Percentiles rank a stretch among this genome's conserved stretches.
phyloP scores from a whole-genome alignment of 2,329 filamentous ascomycete genomes.

The Mariannaea elegans region DNA sequence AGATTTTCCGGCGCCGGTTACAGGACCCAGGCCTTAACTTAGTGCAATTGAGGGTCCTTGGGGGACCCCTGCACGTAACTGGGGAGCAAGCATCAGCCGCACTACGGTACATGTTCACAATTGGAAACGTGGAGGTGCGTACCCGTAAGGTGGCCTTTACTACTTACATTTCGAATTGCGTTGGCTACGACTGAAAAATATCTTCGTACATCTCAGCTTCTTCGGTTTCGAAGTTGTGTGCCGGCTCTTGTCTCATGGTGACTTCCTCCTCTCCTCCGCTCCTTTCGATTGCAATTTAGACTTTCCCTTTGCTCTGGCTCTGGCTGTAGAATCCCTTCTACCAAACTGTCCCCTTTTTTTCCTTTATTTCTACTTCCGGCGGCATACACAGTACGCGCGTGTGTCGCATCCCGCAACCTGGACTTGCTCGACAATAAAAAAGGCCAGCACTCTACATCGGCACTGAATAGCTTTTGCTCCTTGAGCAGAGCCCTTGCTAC shows the following conservation, averaged over 20 bases:
- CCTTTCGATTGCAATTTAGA: constrained; percentile 1
- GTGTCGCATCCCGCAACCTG: constrained; percentile 4
- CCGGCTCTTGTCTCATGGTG: constrained; percentile 19
- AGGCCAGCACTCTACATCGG: constrained; percentile 2
- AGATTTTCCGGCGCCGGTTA: constrained; percentile 17
- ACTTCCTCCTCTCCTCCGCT: constrained; percentile 5
- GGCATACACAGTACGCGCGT: constrained; percentile 11
- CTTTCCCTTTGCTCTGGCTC: not conserved
- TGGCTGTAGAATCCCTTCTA: not conserved
- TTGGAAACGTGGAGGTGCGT: constrained; percentile 24
- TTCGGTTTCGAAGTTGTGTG: constrained; percentile 1
- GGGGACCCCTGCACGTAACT: not conserved
- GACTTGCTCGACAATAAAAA: not conserved
- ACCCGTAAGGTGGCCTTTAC: constrained; percentile 26
- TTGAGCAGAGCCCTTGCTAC: constrained; percentile 6
- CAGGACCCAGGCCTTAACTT: too few relatives aligned
- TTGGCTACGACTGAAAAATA: constrained; percentile 1
- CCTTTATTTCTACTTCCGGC: not conserved
- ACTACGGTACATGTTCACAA: constrained; percentile 4
- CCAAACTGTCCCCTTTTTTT: not conserved
- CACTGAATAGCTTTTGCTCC: not conserved
- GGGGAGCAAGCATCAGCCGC: constrained; percentile 14
- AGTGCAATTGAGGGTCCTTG: too few relatives aligned
- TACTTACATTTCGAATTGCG: not conserved
- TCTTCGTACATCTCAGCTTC: constrained; percentile 1